Percentiles rank a stretch among this genome's conserved stretches.
These are phyloP conservation scores for Backusella tarrabulga DNA, from an alignment of 192 early-diverging fungal species.

Conservation along the genomic window DNA sequence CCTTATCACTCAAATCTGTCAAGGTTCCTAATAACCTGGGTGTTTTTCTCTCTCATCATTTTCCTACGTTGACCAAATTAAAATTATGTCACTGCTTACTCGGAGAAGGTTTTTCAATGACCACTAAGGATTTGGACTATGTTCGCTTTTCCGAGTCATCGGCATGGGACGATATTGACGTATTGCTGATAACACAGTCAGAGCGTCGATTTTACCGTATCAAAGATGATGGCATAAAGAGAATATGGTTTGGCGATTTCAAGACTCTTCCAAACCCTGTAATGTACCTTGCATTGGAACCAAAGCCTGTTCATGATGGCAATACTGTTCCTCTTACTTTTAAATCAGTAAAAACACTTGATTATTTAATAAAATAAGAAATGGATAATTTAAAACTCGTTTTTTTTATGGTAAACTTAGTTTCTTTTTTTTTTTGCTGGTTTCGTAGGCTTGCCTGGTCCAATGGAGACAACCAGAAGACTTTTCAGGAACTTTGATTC, in stretches of 20 bases:
- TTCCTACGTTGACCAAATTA: background rate
- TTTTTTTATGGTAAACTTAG: too few relatives aligned
- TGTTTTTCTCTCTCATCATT: background rate
- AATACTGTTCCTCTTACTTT: background rate
- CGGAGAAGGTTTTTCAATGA: background rate
- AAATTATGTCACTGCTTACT: background rate
- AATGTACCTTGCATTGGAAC: background rate
- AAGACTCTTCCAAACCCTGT: background rate
- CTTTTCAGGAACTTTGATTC: too few relatives aligned
- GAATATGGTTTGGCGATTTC: background rate
- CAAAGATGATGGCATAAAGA: background rate
- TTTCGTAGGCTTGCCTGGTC: too few relatives aligned
- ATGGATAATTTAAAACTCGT: background rate
- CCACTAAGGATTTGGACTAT: background rate
- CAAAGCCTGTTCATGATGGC: background rate
- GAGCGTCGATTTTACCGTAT: background rate
- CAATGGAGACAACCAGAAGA: too few relatives aligned
- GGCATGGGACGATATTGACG: background rate
- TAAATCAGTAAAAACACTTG: background rate
- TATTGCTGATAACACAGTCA: background rate
- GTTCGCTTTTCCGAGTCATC: background rate
- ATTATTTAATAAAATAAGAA: background rate
- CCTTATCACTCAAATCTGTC: background rate
- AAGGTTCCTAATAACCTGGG: background rate
- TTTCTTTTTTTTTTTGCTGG: too few relatives aligned